phyloP scores from a whole-genome alignment of 169 alveolate species.

The Amoebophrya sp. region DNA sequence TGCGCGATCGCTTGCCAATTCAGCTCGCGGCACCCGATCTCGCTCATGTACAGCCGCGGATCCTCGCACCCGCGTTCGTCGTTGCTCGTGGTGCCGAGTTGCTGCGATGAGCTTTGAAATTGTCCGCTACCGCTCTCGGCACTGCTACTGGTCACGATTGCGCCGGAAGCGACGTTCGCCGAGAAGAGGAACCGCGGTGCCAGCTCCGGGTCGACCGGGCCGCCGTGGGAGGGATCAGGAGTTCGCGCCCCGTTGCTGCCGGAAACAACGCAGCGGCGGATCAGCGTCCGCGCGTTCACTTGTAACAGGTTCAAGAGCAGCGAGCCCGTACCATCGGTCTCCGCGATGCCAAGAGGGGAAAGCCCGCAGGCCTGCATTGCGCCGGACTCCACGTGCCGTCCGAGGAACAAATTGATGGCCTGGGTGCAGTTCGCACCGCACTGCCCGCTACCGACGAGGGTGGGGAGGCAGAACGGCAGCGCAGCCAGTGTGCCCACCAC shows the following conservation, averaged over 20 bases:
- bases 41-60: background rate
- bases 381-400: background rate
- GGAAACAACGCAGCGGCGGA: background rate
- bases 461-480: background rate
- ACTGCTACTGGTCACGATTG: too few relatives aligned
- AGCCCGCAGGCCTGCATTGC: background rate
- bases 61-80: background rate
- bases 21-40: background rate
- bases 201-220: too few relatives aligned
- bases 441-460: background rate
- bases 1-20: background rate
- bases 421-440: background rate
- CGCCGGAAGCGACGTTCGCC: too few relatives aligned
- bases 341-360: background rate
- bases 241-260: too few relatives aligned
- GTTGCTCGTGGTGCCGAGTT: too few relatives aligned
- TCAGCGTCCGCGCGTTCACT: background rate
- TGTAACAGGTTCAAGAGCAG: background rate
- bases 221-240: too few relatives aligned
- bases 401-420: background rate
- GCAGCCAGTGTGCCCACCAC: background rate
- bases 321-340: background rate
- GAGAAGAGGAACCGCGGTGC: too few relatives aligned
- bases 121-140: too few relatives aligned
- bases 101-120: too few relatives aligned